Base-by-base conservation (phyloP, 768 basidiomycete species). In the Naganishia vishniacii region DNA sequence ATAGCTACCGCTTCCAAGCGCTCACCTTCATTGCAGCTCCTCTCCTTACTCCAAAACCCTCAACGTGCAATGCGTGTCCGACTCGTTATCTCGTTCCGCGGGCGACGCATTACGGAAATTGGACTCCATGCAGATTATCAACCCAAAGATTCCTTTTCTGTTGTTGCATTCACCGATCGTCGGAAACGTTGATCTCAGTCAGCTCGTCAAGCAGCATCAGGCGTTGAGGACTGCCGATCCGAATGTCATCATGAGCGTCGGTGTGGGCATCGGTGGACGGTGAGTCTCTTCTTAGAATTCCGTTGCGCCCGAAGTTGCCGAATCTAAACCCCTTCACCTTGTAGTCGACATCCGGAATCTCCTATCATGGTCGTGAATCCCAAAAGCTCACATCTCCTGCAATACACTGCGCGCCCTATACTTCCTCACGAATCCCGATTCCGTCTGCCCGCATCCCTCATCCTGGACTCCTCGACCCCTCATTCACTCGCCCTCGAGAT, bases 181-280 rank as follows among this genome's bases (percentile, higher is more conserved):
- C 69, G 93, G 91, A 79, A 97, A 90, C 75, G 83, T 97, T 69
- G 84, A 85, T 65, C 87, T 99, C 69, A 88, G 90, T 70, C 88
- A 91, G 70, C 88, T 92, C 59, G 88, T 95, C 49, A 83, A 86
- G 48, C 84, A 84, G 67, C 94, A 97, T 80, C 91, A 88, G 81
- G 88, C 88, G 75, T 81, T 91, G 56, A 81, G 91, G 66, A 87
- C 86, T 77, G 83, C 81, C 65, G 90, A 93, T 77, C 89, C 90
- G 80, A 89, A 97, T 74, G 89, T 88, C 41, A 91, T 92, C 72
- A 92, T 99, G 91, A 92, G 91, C 28, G 91, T 98, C 81, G 91
- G 74, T 9, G 71, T 77, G 1, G 73, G 74, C 4, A 68, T 68
- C 16, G 75, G 75, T 13, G 75, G 74, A 61, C 61, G 75, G 75